A percentile compares a stretch with the other conserved stretches of the same genome.
Evolutionary conservation across 2,329 filamentous ascomycete species (phyloP).

Genomic region (Fusarium sp.): DNA sequence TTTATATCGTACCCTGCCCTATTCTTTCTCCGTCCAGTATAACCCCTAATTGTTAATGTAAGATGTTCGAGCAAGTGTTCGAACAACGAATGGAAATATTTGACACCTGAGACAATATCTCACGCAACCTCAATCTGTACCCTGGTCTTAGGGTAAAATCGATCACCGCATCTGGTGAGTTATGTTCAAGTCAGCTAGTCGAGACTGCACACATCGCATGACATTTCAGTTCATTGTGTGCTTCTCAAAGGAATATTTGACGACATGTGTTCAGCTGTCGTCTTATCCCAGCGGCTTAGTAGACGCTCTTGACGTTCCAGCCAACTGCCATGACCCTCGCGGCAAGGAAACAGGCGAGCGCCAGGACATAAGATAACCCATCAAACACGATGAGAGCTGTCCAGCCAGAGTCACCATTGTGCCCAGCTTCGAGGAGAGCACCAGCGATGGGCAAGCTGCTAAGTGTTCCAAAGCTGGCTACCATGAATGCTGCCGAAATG

Average conservation of each 20-base stretch:
- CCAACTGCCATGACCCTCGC: conserved; percentile 37
- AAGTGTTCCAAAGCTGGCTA: conserved; percentile 78
- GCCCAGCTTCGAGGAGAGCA: conserved; percentile 50
- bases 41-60: background rate
- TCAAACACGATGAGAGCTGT: conserved; percentile 56
- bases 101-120: conserved; percentile 22
- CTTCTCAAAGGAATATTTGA: conserved; percentile 4
- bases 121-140: conserved; percentile 17
- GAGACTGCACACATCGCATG: conserved; percentile 1
- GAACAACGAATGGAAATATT: background rate
- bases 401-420: conserved; percentile 51
- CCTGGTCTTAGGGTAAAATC: background rate
- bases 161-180: conserved; percentile 17
- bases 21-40: background rate
- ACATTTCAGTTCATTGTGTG: conserved; percentile 23
- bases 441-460: conserved; percentile 62
- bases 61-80: background rate
- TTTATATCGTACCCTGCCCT: background rate
- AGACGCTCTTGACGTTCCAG: conserved; percentile 36
- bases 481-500: conserved; percentile 81
- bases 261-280: background rate
- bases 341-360: conserved; percentile 37
- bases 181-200: background rate
- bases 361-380: conserved; percentile 46
- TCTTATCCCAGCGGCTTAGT: conserved; percentile 7